Conservation (phyloP, 441 rosid species). For the Brassica balearica region DNA sequence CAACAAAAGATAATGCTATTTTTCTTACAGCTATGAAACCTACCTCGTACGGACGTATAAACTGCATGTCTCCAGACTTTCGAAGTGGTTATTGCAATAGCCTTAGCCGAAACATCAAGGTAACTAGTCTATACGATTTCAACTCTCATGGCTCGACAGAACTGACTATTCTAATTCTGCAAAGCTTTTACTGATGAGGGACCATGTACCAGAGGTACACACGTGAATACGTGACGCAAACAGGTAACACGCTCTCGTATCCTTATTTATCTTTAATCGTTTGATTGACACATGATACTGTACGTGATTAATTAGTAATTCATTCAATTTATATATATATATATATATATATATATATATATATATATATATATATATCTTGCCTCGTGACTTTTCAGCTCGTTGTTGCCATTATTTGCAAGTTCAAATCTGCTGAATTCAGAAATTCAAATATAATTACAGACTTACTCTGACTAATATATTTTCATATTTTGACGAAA, state of each 20-base stretch:
- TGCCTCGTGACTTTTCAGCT: not conserved
- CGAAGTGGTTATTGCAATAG: not conserved
- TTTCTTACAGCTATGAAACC: conserved; percentile 14
- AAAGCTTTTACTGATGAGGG: conserved; percentile 4
- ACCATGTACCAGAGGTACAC: not conserved
- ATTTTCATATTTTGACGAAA: no score
- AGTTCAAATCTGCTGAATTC: not conserved
- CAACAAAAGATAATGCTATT: not conserved
- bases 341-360: no score
- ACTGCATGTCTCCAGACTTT: not conserved
- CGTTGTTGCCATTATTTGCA: no score
- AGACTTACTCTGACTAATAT: no score
- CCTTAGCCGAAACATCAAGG: no score
- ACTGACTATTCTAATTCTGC: not conserved
- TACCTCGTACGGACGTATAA: conserved; percentile 35
- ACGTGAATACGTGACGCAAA: conserved; percentile 8
- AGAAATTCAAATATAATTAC: no score
- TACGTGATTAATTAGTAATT: not conserved
- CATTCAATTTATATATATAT: not conserved
- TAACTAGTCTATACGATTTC: conserved; percentile 1
- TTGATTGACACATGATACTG: conserved; percentile 2
- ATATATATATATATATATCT: not conserved
- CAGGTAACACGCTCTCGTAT: no score
- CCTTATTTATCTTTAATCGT: conserved; percentile 11
- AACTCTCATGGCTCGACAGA: not conserved